These are phyloP conservation scores for Calophaca sinica DNA, from an alignment of 306 rosid species.

Conservation along the genomic window DNA sequence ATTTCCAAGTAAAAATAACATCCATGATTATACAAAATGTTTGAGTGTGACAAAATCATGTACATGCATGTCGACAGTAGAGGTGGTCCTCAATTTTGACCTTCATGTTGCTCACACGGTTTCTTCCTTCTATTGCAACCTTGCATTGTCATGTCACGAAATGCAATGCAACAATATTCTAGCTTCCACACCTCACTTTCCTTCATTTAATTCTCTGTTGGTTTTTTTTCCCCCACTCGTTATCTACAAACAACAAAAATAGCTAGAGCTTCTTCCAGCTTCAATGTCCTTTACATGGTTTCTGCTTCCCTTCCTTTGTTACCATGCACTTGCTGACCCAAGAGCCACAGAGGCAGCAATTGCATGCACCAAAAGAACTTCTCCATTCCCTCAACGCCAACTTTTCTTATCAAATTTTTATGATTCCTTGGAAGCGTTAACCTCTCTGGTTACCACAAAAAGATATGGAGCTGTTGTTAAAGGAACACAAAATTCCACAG, in stretches of 20 bases:
- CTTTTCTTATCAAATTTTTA: conserved; percentile 55
- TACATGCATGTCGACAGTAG: too few species aligned
- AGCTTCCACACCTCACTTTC: not conserved
- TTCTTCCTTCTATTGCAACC: not conserved
- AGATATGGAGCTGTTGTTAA: conserved; percentile 52
- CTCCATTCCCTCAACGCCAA: conserved; percentile 40
- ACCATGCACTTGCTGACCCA: conserved; percentile 52
- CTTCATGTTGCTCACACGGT: conserved; percentile 23
- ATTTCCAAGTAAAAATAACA: too few species aligned
- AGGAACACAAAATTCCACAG: conserved; percentile 60
- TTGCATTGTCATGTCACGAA: not conserved
- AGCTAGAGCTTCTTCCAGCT: not conserved
- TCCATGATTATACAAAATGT: too few species aligned
- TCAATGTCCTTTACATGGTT: conserved; percentile 25
- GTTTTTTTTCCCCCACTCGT: not conserved
- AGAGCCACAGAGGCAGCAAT: conserved; percentile 60
- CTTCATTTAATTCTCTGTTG: not conserved
- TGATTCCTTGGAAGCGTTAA: conserved; percentile 52
- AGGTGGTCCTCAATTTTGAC: conserved; percentile 14
- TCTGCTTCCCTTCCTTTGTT: conserved; percentile 35
- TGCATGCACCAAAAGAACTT: conserved; percentile 62
- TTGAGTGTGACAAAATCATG: not conserved
- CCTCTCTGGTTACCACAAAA: conserved; percentile 48
- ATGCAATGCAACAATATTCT: not conserved
- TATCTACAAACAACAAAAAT: not conserved